Evolutionary conservation across 192 early-diverging fungal genomes (phyloP).

Genomic region (Pilobolus umbonatus): DNA sequence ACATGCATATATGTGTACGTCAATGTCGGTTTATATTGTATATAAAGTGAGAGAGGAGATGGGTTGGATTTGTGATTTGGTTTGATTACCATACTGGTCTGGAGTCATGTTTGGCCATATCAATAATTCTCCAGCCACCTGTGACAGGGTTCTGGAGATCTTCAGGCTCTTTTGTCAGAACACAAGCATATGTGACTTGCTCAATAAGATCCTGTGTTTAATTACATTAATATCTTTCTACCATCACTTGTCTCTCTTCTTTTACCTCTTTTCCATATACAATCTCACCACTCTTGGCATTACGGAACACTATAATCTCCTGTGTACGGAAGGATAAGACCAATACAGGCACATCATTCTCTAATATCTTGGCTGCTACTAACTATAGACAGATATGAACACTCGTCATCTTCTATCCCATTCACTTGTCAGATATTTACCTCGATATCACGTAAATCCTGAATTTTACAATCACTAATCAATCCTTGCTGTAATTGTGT

Average conservation of each 20-base stretch:
- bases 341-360: slow-evolving; percentile 90
- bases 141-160: slow-evolving; percentile 78
- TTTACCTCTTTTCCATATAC: slow-evolving; percentile 73
- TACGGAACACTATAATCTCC: slow-evolving; percentile 90
- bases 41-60: no score
- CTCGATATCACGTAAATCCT: slow-evolving; percentile 89
- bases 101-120: slow-evolving; percentile 72
- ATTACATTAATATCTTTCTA: background rate
- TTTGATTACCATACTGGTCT: slow-evolving; percentile 37
- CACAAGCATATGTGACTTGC: slow-evolving; percentile 79
- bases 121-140: slow-evolving; percentile 89
- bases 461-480: slow-evolving; percentile 88
- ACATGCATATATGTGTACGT: background rate
- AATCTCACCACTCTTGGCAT: slow-evolving; percentile 79
- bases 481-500: slow-evolving; percentile 84
- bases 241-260: background rate
- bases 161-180: slow-evolving; percentile 85
- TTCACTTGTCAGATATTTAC: slow-evolving; percentile 17
- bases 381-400: slow-evolving; percentile 39
- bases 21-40: background rate
- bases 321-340: slow-evolving; percentile 89
- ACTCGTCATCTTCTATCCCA: background rate
- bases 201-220: slow-evolving; percentile 68
- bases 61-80: background rate
- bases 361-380: slow-evolving; percentile 82